These are phyloP conservation scores for Thielaviopsis euricoi DNA, from an alignment of 2,329 filamentous ascomycete genomes.

Conservation along the genomic window DNA sequence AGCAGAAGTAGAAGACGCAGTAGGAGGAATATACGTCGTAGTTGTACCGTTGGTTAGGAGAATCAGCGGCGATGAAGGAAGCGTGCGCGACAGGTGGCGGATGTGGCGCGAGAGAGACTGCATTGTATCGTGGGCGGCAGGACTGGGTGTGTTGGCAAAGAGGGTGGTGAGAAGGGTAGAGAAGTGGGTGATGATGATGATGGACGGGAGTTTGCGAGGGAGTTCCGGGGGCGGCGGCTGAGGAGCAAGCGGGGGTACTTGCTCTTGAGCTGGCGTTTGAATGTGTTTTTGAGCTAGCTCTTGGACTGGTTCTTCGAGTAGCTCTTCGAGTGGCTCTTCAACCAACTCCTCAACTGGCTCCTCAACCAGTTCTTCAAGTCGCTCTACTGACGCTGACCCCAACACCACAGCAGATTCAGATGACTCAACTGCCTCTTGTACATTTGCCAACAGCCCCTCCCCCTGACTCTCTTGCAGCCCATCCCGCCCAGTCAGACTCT, in stretches of 20 bases:
- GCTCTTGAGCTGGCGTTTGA: too few relatives aligned
- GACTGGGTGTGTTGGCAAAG: slow-evolving; percentile 31
- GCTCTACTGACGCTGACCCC: too few relatives aligned
- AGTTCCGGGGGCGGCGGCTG: background rate
- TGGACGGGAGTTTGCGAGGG: slow-evolving; percentile 19
- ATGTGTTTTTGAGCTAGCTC: too few relatives aligned
- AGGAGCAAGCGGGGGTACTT: background rate
- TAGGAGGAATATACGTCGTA: background rate
- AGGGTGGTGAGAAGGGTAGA: slow-evolving; percentile 33
- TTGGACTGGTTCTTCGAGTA: too few relatives aligned
- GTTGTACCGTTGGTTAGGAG: slow-evolving; percentile 38
- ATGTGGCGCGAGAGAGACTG: slow-evolving; percentile 31
- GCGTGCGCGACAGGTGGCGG: slow-evolving; percentile 26
- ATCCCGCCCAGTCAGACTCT: background rate
- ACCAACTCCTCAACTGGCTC: too few relatives aligned
- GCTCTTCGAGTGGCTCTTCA: too few relatives aligned
- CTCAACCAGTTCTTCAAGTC: too few relatives aligned
- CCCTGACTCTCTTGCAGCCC: background rate
- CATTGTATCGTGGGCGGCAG: slow-evolving; percentile 31
- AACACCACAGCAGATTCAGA: too few relatives aligned
- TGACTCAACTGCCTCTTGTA: too few relatives aligned
- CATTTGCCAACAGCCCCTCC: background rate
- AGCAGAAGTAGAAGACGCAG: background rate
- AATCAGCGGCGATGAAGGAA: slow-evolving; percentile 28
- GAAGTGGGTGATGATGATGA: slow-evolving; percentile 40